Evolutionary conservation across 768 basidiomycete species (phyloP).

Genomic region (Hericium alpestre): DNA sequence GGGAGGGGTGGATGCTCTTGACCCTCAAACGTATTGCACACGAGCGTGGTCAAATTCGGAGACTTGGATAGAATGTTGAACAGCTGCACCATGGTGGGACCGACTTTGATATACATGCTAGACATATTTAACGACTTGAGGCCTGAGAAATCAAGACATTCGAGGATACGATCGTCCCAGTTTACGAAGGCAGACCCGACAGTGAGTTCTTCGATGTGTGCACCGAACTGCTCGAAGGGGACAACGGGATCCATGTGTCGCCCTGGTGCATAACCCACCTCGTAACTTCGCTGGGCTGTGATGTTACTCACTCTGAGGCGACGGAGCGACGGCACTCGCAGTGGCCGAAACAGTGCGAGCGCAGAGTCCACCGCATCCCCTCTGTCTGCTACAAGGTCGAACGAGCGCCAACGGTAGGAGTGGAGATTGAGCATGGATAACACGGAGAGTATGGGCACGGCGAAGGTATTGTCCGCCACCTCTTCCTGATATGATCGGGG

Average conservation of each 20-base stretch:
- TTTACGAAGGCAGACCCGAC: not conserved
- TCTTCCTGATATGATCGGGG: too few relatives aligned
- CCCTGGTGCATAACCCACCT: too few relatives aligned
- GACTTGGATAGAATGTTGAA: too few relatives aligned
- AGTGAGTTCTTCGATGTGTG: not conserved
- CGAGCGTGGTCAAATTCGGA: too few relatives aligned
- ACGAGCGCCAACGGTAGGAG: not conserved
- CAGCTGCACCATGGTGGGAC: too few relatives aligned
- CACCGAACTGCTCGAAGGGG: not conserved
- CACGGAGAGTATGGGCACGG: not conserved
- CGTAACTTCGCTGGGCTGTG: not conserved
- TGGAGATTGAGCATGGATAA: not conserved
- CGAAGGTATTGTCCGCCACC: not conserved
- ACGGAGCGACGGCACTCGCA: not conserved
- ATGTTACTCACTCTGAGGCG: not conserved
- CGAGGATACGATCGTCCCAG: not conserved
- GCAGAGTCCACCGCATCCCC: not conserved
- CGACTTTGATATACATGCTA: too few relatives aligned
- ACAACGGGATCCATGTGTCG: not conserved
- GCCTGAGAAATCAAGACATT: not conserved
- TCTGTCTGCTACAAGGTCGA: not conserved
- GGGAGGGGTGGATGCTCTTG: too few relatives aligned
- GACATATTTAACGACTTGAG: not conserved
- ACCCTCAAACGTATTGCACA: too few relatives aligned
- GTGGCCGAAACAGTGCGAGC: not conserved